These are phyloP conservation scores for Amanita thiersii DNA, from an alignment of 768 basidiomycete genomes.

Conservation along the genomic window DNA sequence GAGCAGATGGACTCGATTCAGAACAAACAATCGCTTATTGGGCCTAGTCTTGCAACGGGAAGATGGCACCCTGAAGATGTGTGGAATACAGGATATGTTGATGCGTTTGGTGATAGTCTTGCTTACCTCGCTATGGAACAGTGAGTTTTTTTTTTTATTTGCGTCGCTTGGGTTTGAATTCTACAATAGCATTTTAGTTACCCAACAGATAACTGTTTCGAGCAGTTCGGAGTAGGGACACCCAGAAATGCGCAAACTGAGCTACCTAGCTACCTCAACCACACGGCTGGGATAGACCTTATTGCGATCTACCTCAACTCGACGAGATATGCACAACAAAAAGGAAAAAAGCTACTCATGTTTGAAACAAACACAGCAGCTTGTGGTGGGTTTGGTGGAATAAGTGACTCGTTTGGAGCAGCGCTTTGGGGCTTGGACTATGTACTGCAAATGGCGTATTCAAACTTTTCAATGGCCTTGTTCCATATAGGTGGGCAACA, in stretches of 20 bases:
- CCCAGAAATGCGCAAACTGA: conserved; percentile 33
- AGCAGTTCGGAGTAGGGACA: conserved; percentile 35
- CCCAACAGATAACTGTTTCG: conserved; percentile 53
- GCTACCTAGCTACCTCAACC: conserved; percentile 57
- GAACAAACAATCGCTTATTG: conserved; percentile 43
- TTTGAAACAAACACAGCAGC: conserved; percentile 66
- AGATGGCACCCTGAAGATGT: conserved; percentile 45
- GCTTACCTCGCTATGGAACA: conserved; percentile 47
- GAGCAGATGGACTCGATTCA: conserved; percentile 23
- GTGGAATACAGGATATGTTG: conserved; percentile 46
- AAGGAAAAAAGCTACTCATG: conserved; percentile 47
- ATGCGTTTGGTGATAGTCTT: conserved; percentile 28
- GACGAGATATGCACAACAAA: conserved; percentile 31
- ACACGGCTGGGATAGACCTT: conserved; percentile 42
- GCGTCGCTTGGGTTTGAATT: conserved; percentile 16
- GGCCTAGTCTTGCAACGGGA: conserved; percentile 40
- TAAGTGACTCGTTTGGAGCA: conserved; percentile 54
- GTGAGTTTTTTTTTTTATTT: conserved; percentile 24
- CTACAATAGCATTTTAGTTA: conserved; percentile 40
- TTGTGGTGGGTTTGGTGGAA: conserved; percentile 60
- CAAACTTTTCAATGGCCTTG: conserved; percentile 42
- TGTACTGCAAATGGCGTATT: conserved; percentile 46
- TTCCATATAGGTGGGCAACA: conserved; percentile 57
- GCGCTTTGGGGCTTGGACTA: conserved; percentile 62
- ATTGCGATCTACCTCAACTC: conserved; percentile 45